Percentiles rank a stretch among this genome's conserved stretches.
These are phyloP conservation scores for Aspergillus sp. DNA, from an alignment of 2,329 filamentous ascomycete genomes.

Conservation along the genomic window DNA sequence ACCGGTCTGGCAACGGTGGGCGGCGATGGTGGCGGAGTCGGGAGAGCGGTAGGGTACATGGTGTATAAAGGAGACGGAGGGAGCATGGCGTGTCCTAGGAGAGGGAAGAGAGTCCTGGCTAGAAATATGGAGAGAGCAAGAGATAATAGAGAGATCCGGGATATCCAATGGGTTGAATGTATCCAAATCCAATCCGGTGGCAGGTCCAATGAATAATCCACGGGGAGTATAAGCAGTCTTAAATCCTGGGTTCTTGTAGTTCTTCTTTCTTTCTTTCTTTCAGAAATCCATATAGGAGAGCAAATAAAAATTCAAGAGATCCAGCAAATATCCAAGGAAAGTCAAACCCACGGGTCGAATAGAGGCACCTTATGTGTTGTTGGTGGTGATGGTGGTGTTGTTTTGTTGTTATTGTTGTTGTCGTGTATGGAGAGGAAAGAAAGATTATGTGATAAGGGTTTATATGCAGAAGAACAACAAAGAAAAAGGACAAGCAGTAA, in stretches of 20 bases:
- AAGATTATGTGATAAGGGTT: constrained; percentile 33
- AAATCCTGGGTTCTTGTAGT: no score
- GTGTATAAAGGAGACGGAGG: constrained; percentile 9
- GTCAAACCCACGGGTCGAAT: no score
- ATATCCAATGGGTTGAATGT: background rate
- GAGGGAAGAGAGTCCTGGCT: background rate
- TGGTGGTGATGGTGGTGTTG: no score
- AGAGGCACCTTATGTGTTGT: no score
- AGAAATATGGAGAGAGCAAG: constrained; percentile 4
- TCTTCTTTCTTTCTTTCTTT: no score
- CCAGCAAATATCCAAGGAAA: no score
- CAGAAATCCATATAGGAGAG: no score
- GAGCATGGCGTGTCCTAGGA: constrained; percentile 1
- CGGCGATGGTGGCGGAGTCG: constrained; percentile 41
- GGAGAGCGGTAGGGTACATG: constrained; percentile 41
- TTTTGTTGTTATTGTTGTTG: no score
- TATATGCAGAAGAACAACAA: constrained; percentile 28
- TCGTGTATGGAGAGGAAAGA: constrained; percentile 2
- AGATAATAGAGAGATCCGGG: constrained; percentile 5
- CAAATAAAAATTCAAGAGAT: no score
- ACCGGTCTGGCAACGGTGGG: constrained; percentile 43
- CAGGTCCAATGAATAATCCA: no score
- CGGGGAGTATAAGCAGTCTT: no score
- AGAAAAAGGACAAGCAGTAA: constrained; percentile 6
- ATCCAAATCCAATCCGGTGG: background rate